These are phyloP conservation scores for Cutaneotrichosporon dermatis DNA, from an alignment of 1,284 basidiomycete genomes.

Conservation along the genomic window DNA sequence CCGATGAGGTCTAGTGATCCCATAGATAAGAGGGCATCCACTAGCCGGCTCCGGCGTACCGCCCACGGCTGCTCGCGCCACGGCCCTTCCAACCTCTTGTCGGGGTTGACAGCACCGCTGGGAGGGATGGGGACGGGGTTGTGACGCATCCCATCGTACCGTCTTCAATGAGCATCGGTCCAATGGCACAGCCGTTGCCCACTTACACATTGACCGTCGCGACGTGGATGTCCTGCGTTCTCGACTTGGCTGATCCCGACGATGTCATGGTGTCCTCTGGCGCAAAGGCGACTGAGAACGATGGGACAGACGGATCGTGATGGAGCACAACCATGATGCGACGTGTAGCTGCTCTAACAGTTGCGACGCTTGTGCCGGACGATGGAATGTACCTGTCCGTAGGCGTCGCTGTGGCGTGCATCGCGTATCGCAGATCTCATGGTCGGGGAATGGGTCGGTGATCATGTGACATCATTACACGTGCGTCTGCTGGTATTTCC, in stretches of 20 bases:
- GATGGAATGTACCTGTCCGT: no score
- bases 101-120: conserved; percentile 22
- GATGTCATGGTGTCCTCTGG: no score
- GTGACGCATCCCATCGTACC: conserved; percentile 29
- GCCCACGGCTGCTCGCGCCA: conserved; percentile 39
- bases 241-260: neutral
- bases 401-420: no score
- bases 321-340: no score
- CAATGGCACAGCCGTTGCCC: neutral
- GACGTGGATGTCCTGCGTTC: conserved; percentile 22
- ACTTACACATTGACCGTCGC: conserved; percentile 45
- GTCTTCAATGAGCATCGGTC: conserved; percentile 11
- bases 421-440: no score
- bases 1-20: conserved; percentile 49
- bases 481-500: no score
- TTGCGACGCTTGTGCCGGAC: no score
- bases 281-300: no score
- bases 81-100: conserved; percentile 4
- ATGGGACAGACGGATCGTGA: no score
- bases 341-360: no score
- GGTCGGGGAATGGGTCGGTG: no score
- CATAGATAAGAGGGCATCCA: conserved; percentile 31
- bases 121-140: conserved; percentile 33
- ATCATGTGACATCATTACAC: no score
- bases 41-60: conserved; percentile 37